Evolutionary conservation across 73 alveolate genomes (phyloP).

Genomic region (Paramecium sexaurelia): DNA sequence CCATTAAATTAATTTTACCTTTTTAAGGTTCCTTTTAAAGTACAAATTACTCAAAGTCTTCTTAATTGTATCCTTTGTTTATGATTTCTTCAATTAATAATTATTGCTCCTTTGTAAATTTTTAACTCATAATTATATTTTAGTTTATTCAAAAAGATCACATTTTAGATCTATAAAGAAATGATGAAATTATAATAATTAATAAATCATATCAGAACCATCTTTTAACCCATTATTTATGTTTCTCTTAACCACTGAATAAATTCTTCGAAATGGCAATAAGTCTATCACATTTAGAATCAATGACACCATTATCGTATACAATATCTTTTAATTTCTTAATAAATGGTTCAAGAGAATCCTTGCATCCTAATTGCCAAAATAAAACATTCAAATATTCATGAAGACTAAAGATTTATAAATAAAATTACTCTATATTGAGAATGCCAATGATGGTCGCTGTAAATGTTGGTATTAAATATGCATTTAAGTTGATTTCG

Average conservation of each 20-base stretch:
- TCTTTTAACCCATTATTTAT: not conserved
- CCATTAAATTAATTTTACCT: not conserved
- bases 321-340: not conserved
- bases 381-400: slow-evolving; percentile 6
- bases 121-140: not conserved
- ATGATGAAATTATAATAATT: not conserved
- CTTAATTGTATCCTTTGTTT: slow-evolving; percentile 6
- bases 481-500: not conserved
- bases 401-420: not conserved
- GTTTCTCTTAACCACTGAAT: slow-evolving; percentile 25
- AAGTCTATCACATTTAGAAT: not conserved
- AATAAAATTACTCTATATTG: not conserved
- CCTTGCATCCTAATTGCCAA: slow-evolving; percentile 10
- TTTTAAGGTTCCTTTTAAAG: not conserved
- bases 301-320: not conserved
- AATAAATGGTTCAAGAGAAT: not conserved
- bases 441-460: slow-evolving; percentile 3
- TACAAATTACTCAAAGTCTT: not conserved
- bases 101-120: slow-evolving; percentile 12
- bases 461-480: slow-evolving; percentile 24
- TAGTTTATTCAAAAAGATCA: not conserved
- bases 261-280: not conserved
- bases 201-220: slow-evolving; percentile 24
- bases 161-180: not conserved
- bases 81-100: slow-evolving; percentile 37